Evolutionary conservation across 129 eudicot species (phyloP), one percentile per base, ranked within the genome.

Genomic region (Tagetes patula): DNA sequence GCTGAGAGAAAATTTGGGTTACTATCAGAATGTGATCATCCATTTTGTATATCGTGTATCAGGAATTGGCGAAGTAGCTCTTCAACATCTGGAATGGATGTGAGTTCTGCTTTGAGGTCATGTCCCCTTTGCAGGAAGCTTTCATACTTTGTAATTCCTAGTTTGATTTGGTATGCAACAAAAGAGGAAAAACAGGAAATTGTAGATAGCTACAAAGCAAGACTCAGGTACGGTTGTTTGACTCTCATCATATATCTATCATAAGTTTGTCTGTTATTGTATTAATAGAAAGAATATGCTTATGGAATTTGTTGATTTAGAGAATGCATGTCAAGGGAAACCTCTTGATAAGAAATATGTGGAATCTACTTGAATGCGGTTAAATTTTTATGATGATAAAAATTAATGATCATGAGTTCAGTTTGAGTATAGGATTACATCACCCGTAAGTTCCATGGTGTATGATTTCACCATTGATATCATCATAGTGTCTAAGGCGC

Each of bases 41-140:
- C 96, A 11, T 94, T 94, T 78, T 94, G 98, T 81, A 77, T 94
- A 50, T 79, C 92, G 4, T 94, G 98, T 53, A 94, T 94, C 67
- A 87, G 98, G 84, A 86, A 84, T 78, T 94, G 96, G 98, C 91
- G 98, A 41, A 80, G 89, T 74, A 88, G 88, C 74, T 90, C 98
- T 1, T 87, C 98, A n/a, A 63, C 93, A 31, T 87, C 96, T 53
- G 96, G 98, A 42, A 78, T 93, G 88, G 87, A 89, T 81, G 83
- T 89, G 73, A 94, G 86, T 78, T 86, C 96, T 48, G 84, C 98
- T 33, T 81, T 94, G 72, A 83, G 98, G 73, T 86, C 98, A 42
- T 94, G 98, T 88, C 98, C 98, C 1, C 78, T 90, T 20, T 94
- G 98, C 77, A 80, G 98, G 53, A 94, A 85, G 77, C 92, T 90